These are phyloP conservation scores for Aspergillus hortae DNA, from an alignment of 2,329 filamentous ascomycete genomes.

Conservation along the genomic window DNA sequence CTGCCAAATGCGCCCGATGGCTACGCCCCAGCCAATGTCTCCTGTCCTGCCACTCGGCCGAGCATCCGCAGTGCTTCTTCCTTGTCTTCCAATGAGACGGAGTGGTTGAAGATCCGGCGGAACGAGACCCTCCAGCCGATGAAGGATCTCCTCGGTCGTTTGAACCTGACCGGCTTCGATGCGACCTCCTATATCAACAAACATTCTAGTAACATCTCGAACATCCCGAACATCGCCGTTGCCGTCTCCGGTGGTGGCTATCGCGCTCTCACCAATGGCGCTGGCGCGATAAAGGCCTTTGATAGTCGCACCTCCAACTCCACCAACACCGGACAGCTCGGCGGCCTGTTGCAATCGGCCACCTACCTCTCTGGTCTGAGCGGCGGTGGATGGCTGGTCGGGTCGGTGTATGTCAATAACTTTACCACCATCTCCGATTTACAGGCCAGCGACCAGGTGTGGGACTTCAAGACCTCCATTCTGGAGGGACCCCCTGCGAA, in stretches of 20 bases:
- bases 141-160: constrained; percentile 64
- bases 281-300: constrained; percentile 73
- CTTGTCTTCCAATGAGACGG: constrained; percentile 66
- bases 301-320: constrained; percentile 67
- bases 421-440: constrained; percentile 60
- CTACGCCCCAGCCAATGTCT: constrained; percentile 66
- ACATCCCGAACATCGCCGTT: constrained; percentile 67
- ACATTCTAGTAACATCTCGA: constrained; percentile 51
- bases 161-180: constrained; percentile 70
- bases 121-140: constrained; percentile 73
- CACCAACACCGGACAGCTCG: constrained; percentile 64
- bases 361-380: constrained; percentile 81
- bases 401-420: constrained; percentile 75
- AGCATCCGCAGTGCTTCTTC: constrained; percentile 60
- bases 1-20: constrained; percentile 59
- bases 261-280: constrained; percentile 79
- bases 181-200: constrained; percentile 64
- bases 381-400: constrained; percentile 79
- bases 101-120: constrained; percentile 70
- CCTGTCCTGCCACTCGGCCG: constrained; percentile 69
- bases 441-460: constrained; percentile 41
- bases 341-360: constrained; percentile 73
- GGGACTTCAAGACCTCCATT: constrained; percentile 62
- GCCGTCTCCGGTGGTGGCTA: constrained; percentile 83
- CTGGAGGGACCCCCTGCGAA: constrained; percentile 53